A percentile compares a stretch with the other conserved stretches of the same genome.
Evolutionary conservation across 768 basidiomycete genomes (phyloP).

Genomic region (Mycena vulgaris): DNA sequence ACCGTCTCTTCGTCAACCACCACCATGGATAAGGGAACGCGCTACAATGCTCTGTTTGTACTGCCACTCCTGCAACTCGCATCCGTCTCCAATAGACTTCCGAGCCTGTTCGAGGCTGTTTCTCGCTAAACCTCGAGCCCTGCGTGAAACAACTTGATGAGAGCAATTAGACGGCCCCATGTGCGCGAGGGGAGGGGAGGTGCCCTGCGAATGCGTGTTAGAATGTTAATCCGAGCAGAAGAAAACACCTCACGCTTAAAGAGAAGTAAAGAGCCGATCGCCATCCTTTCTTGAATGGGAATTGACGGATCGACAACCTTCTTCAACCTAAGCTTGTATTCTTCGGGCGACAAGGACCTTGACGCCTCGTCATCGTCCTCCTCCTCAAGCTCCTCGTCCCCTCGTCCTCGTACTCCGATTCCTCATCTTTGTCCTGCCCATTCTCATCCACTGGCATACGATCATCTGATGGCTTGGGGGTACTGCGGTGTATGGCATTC

Average conservation of each 20-base stretch:
- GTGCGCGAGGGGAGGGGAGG: background rate
- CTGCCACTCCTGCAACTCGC: too few relatives aligned
- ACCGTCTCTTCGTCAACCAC: too few relatives aligned
- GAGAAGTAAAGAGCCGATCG: background rate
- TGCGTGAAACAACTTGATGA: too few relatives aligned
- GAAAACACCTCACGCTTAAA: background rate
- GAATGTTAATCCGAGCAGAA: slow-evolving; percentile 6
- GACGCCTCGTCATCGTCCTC: background rate
- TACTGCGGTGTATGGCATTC: too few relatives aligned
- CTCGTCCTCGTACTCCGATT: background rate
- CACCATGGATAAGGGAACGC: too few relatives aligned
- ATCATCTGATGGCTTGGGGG: too few relatives aligned
- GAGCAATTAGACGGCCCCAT: too few relatives aligned
- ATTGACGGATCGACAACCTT: background rate
- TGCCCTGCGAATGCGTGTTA: background rate
- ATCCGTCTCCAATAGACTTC: too few relatives aligned
- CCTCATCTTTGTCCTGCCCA: background rate
- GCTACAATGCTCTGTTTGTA: too few relatives aligned
- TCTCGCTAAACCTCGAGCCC: too few relatives aligned
- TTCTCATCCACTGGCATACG: background rate
- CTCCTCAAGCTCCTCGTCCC: too few relatives aligned
- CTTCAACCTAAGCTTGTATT: background rate
- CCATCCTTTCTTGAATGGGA: background rate
- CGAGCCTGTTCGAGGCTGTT: too few relatives aligned
- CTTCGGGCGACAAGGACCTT: background rate